Conservation (phyloP, 2,329 filamentous ascomycete species). For the Xylariaceae sp. region DNA sequence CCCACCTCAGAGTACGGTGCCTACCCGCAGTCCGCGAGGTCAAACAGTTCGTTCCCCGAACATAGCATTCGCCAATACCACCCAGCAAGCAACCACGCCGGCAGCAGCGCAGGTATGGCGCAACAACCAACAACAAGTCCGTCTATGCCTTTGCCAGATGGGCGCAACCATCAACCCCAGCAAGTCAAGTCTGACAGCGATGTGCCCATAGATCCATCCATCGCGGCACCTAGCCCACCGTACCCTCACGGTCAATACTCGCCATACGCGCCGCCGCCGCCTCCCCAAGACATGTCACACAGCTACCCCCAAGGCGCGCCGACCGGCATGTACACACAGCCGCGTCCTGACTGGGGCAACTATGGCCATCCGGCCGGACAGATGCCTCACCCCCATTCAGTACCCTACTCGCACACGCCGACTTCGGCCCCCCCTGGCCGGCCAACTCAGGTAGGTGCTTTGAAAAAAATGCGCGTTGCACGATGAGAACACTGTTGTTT, state of each 20-base stretch:
- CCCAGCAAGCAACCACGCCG: slow-evolving; percentile 66
- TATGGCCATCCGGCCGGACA: slow-evolving; percentile 53
- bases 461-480: not conserved
- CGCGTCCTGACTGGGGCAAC: slow-evolving; percentile 68
- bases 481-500: not conserved
- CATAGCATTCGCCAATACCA: slow-evolving; percentile 83
- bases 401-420: slow-evolving; percentile 49
- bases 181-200: slow-evolving; percentile 90
- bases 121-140: slow-evolving; percentile 97
- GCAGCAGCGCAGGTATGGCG: slow-evolving; percentile 84
- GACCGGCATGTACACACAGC: slow-evolving; percentile 59
- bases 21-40: slow-evolving; percentile 69
- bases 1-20: slow-evolving; percentile 85
- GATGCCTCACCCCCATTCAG: slow-evolving; percentile 47
- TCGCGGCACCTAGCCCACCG: slow-evolving; percentile 86
- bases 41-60: slow-evolving; percentile 72
- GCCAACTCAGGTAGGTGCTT: slow-evolving; percentile 53
- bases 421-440: slow-evolving; percentile 51
- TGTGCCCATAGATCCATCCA: slow-evolving; percentile 98
- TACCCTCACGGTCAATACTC: slow-evolving; percentile 82
- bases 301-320: slow-evolving; percentile 58
- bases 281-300: slow-evolving; percentile 80
- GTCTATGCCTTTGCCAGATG: slow-evolving; percentile 86
- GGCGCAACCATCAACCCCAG: slow-evolving; percentile 67
- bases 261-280: slow-evolving; percentile 73